A percentile compares a stretch with the other conserved stretches of the same genome.
Evolutionary conservation across 2,329 filamentous ascomycete species (phyloP).

Genomic region (Cercospora sp.): DNA sequence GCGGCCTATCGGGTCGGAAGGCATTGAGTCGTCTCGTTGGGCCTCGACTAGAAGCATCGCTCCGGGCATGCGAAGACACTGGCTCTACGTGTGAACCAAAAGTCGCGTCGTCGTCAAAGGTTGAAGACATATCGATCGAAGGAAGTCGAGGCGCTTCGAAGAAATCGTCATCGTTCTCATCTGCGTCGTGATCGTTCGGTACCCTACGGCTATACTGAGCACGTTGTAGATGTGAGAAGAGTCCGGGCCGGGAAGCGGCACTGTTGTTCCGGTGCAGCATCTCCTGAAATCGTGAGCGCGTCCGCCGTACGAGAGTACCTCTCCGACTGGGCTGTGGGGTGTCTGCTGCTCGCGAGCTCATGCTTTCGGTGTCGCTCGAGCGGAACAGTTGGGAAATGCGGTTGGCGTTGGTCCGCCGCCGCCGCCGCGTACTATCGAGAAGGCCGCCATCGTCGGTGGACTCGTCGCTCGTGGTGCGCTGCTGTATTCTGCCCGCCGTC

Average conservation of each 20-base stretch:
- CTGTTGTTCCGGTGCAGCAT: slow-evolving; percentile 26
- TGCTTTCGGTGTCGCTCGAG: slow-evolving; percentile 10
- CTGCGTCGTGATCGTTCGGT: slow-evolving; percentile 21
- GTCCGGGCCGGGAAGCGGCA: slow-evolving; percentile 19
- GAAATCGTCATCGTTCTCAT: slow-evolving; percentile 20
- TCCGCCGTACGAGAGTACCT: slow-evolving; percentile 24
- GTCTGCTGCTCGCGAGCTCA: slow-evolving; percentile 6
- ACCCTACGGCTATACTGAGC: slow-evolving; percentile 31
- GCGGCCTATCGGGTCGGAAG: slow-evolving; percentile 37
- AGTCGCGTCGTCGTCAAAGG: slow-evolving; percentile 40
- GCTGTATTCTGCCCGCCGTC: background rate
- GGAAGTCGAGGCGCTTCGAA: slow-evolving; percentile 34
- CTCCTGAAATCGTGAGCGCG: slow-evolving; percentile 29
- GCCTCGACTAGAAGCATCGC: slow-evolving; percentile 33
- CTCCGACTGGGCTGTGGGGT: slow-evolving; percentile 11
- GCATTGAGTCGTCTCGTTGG: slow-evolving; percentile 33
- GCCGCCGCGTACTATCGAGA: slow-evolving; percentile 7
- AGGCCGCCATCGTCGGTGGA: slow-evolving; percentile 13
- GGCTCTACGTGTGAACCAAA: slow-evolving; percentile 29
- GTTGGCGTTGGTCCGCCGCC: slow-evolving; percentile 12
- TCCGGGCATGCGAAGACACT: slow-evolving; percentile 27
- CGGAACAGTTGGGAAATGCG: slow-evolving; percentile 21
- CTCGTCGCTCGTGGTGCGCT: slow-evolving; percentile 6
- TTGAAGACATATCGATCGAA: slow-evolving; percentile 36
- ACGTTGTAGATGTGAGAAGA: slow-evolving; percentile 29